Conservation (phyloP, 768 basidiomycete species). For the Trametes cingulata region DNA sequence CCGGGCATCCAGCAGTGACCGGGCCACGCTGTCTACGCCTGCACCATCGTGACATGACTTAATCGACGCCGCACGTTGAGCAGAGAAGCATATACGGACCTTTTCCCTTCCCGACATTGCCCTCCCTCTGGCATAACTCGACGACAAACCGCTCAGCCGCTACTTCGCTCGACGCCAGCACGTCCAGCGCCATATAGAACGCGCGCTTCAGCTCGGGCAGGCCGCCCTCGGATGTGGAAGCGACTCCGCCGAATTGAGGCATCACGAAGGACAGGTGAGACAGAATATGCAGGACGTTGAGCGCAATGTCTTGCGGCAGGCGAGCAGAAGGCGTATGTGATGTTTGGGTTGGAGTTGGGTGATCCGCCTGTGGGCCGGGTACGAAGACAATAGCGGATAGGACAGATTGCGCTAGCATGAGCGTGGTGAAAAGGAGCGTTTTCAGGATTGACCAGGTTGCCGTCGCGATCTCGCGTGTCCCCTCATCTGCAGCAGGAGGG, state of each 20-base stretch:
- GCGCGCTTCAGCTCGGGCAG: slow-evolving; percentile 73
- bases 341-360: neutral
- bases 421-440: slow-evolving; percentile 68
- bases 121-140: slow-evolving; percentile 31
- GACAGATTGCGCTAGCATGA: slow-evolving; percentile 68
- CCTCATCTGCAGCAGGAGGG: slow-evolving; percentile 45
- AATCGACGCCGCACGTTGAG: neutral
- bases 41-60: neutral
- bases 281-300: slow-evolving; percentile 55
- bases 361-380: slow-evolving; percentile 34
- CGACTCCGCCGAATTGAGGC: slow-evolving; percentile 76
- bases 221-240: slow-evolving; percentile 50
- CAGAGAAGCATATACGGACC: neutral
- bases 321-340: neutral
- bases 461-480: slow-evolving; percentile 46
- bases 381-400: slow-evolving; percentile 57
- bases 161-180: slow-evolving; percentile 48
- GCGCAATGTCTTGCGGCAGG: slow-evolving; percentile 51
- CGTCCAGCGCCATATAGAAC: slow-evolving; percentile 77
- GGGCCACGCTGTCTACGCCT: slow-evolving; percentile 1
- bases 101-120: neutral
- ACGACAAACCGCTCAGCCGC: slow-evolving; percentile 42
- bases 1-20: slow-evolving; percentile 33
- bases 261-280: slow-evolving; percentile 75
- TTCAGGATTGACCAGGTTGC: slow-evolving; percentile 70